Evolutionary conservation across 805 yeast genomes (phyloP).

Genomic region (Suhomyces tanzawaensis): DNA sequence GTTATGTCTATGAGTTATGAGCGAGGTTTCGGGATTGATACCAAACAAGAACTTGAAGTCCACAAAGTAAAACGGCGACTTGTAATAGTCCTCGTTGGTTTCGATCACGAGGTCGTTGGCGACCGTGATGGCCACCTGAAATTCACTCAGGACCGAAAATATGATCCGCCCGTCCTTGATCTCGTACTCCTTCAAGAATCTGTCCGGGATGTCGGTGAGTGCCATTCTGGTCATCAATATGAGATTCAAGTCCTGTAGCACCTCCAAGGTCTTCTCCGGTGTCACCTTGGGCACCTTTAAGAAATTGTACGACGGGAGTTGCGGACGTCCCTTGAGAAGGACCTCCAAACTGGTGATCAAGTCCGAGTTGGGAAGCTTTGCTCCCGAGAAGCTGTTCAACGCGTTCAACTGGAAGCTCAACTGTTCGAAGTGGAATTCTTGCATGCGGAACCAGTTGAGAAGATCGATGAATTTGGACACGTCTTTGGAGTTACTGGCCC

Average conservation of each 20-base stretch:
- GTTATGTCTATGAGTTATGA: conserved; percentile 29
- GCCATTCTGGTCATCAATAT: conserved; percentile 75
- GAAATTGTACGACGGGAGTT: conserved; percentile 61
- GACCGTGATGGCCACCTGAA: conserved; percentile 63
- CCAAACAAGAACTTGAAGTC: conserved; percentile 68
- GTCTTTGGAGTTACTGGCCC: conserved; percentile 76
- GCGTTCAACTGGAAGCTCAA: conserved; percentile 64
- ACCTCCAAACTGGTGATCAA: conserved; percentile 85
- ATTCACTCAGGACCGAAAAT: conserved; percentile 60
- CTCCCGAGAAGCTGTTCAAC: conserved; percentile 75
- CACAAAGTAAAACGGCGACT: conserved; percentile 71
- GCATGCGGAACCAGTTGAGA: conserved; percentile 81
- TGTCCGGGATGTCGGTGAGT: conserved; percentile 59
- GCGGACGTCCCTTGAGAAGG: conserved; percentile 72
- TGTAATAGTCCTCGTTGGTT: conserved; percentile 47
- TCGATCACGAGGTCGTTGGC: conserved; percentile 54
- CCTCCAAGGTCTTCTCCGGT: conserved; percentile 54
- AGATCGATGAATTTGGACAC: conserved; percentile 79
- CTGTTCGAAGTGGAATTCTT: conserved; percentile 62
- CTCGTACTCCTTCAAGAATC: conserved; percentile 55
- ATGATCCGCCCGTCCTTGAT: conserved; percentile 76
- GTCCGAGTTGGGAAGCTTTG: conserved; percentile 92
- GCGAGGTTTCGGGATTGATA: conserved; percentile 34
- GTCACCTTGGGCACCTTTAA: conserved; percentile 50
- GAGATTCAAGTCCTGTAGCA: conserved; percentile 68